Base-by-base conservation (phyloP, 2,329 filamentous ascomycete species). In the Alternaria sp. region DNA sequence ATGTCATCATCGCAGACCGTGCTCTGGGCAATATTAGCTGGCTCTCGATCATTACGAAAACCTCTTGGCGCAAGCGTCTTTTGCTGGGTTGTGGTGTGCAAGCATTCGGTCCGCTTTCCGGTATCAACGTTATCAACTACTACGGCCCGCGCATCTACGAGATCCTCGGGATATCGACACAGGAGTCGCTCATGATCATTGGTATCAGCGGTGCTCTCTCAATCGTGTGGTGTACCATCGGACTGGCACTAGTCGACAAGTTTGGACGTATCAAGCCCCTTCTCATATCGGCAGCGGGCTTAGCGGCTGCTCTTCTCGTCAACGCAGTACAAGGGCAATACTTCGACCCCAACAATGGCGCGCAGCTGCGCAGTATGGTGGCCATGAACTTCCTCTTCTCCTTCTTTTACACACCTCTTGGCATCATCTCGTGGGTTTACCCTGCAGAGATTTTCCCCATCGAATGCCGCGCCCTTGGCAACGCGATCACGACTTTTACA, bases 131-230 rank as follows among this genome's bases (percentile, higher is more conserved):
- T 7, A 83, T 84, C 53, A 55, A 61, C 44, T 56, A 61, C 33
- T 61, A 84, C 47, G 79, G 81, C 4, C 57, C 80, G 0, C 75
- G 80, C 0, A 81, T 85, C 37, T 85, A 85, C 67, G 71, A 74
- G 12, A 77, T 81, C 5, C 77, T 85, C 0, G 82, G 83, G 7
- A 81, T 86, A 45, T 72, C 75, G 3, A 82, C 78, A 0, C 79
- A 80, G 8, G 82, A 79, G 1, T 83, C 84, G 0, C 79, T 86
- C 5, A 81, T 86, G 77, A 84, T 86, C 51, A 82, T 85, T 63
- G 85, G 84, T 4, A 82, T 86, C 65, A 84, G 81, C 68, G 84
- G 84, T 23, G 83, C 84, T 1, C 77, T 87, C 8, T 82, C 84
- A 0, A 83, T 83, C 28, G 72, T 84, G 21, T 86, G 82, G 79